Base-by-base conservation (phyloP, 805 yeast species). In the Candida maesae region DNA sequence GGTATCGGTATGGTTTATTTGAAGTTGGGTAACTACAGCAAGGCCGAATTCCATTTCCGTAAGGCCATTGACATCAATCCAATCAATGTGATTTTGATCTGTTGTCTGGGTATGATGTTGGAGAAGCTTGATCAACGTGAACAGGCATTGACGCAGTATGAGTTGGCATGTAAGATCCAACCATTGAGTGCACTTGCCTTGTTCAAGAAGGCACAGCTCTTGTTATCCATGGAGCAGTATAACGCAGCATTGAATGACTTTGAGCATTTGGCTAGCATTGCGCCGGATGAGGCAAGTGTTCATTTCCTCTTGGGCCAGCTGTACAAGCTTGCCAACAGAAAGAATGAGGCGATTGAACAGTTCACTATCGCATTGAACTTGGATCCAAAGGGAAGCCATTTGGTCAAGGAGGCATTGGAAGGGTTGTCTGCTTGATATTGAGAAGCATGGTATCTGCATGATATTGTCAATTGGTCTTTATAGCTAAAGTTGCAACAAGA, bases 1-100 rank as follows among this genome's bases (percentile, higher is more conserved):
- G 99, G 99, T 20, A 76, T 93, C 42, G 99, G 98, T 7, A 88
- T 89, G 91, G 95, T 89, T 21, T 84, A 81, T 59, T 74, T 88
- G 60, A 86, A 88, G 55, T 65, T 89, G 38, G 98, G 97, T 5
- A 89, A 87, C 52, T 79, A 79, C 55, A 78, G 76, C 33, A 79
- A 79, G 53, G 96, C 98, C 1, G 90, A 88, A 54, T 77, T 79
- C 47, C 95, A 88, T 61, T 88, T 91, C 66, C 69, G 88, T 40
- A 86, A 84, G 55, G 98, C 98, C 0, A 78, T 85, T 13, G 76
- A 82, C 27, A 87, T 93, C 36, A 93, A 93, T 57, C 96, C 97
- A 1, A 83, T 82, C 33, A 91, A 93, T 61, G 84, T 87, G 4
- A 89, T 93, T 31, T 70, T 93, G 52, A 78, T 88, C 3, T 90